Evolutionary conservation across 148 eudicot genomes (phyloP).

Genomic region (Cornus kousa): DNA sequence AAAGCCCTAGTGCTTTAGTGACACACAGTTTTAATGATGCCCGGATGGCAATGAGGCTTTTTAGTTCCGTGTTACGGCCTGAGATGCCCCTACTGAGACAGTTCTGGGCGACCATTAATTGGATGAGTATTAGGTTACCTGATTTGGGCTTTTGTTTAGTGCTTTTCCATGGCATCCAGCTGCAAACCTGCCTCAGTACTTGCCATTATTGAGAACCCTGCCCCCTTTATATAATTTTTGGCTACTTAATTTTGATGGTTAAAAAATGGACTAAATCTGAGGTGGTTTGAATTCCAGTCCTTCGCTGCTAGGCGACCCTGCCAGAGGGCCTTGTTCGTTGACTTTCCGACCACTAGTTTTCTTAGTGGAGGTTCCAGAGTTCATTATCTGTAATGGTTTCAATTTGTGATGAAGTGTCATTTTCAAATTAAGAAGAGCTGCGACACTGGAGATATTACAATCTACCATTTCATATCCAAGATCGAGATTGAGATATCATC

Average conservation of each 20-base stretch:
- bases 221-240: background rate
- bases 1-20: background rate
- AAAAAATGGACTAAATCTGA: background rate
- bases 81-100: background rate
- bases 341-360: background rate
- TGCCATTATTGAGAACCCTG: background rate
- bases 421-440: background rate
- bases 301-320: background rate
- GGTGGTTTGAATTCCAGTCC: background rate
- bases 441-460: background rate
- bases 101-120: too few species aligned
- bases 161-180: background rate
- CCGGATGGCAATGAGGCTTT: background rate
- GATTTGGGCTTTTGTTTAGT: slow-evolving; percentile 6
- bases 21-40: background rate
- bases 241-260: slow-evolving; percentile 1
- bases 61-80: background rate
- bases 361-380: background rate
- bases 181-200: background rate
- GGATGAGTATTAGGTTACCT: background rate
- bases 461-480: background rate
- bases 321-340: background rate
- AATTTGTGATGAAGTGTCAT: background rate
- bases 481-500: background rate
- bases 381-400: background rate